Evolutionary conservation across 768 basidiomycete species (phyloP).

Genomic region (Trametes gibbosa): DNA sequence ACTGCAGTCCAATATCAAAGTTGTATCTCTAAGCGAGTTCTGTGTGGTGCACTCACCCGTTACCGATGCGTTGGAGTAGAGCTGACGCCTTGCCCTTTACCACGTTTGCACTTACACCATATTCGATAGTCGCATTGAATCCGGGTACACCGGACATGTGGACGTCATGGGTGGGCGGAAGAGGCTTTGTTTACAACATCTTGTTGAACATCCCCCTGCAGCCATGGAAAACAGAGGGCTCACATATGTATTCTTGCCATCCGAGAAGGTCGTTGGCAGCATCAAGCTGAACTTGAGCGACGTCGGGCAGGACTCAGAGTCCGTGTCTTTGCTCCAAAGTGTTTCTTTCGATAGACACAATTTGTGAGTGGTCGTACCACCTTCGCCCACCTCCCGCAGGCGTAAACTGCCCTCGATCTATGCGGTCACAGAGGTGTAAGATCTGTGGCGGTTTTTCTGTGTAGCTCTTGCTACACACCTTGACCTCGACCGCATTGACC

Average conservation of each 20-base stretch:
- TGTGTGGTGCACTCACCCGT: constrained; percentile 41
- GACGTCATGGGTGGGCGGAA: constrained; percentile 70
- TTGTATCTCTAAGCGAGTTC: not conserved
- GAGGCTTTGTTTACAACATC: constrained; percentile 38
- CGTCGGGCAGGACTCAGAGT: constrained; percentile 45
- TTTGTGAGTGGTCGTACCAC: constrained; percentile 52
- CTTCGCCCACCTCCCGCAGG: constrained; percentile 63
- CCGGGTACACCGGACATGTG: constrained; percentile 72
- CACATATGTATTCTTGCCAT: constrained; percentile 59
- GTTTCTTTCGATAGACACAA: constrained; percentile 50
- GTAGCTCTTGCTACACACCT: constrained; percentile 38
- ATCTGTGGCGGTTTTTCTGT: not conserved
- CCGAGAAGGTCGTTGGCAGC: constrained; percentile 57
- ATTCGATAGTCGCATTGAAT: constrained; percentile 63
- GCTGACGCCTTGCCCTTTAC: constrained; percentile 51
- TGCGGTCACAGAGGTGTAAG: constrained; percentile 1
- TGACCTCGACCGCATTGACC: constrained; percentile 60
- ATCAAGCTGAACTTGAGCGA: constrained; percentile 51
- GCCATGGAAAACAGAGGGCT: constrained; percentile 21
- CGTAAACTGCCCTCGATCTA: constrained; percentile 62
- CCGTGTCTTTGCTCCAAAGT: constrained; percentile 56
- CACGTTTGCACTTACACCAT: constrained; percentile 53
- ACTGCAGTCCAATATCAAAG: constrained; percentile 31
- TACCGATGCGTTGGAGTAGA: constrained; percentile 46
- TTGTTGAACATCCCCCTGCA: not conserved